Evolutionary conservation across 441 rosid genomes (phyloP).

Genomic region (Capsella rubella): DNA sequence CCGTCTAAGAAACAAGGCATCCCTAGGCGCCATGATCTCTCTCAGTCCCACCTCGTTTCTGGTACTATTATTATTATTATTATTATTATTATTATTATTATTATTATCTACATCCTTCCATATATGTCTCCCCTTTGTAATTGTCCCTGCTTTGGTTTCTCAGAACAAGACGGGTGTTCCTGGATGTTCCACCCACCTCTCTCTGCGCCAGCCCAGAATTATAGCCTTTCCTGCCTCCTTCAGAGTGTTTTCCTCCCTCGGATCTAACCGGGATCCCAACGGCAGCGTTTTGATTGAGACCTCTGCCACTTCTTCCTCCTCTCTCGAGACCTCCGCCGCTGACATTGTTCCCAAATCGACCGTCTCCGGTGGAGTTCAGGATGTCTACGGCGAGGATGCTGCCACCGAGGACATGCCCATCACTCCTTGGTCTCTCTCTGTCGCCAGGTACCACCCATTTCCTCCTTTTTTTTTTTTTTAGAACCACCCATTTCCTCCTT

Average conservation of each 20-base stretch:
- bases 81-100: background rate
- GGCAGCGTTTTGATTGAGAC: constrained; percentile 58
- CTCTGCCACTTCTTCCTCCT: constrained; percentile 39
- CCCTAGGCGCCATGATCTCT: constrained; percentile 40
- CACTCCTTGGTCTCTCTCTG: constrained; percentile 91
- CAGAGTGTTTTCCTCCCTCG: constrained; percentile 51
- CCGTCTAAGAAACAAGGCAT: constrained; percentile 2
- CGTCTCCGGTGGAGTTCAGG: constrained; percentile 66
- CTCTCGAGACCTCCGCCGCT: constrained; percentile 49
- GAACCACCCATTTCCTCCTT: background rate
- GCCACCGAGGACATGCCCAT: constrained; percentile 81
- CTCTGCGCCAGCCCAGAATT: constrained; percentile 50
- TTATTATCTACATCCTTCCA: background rate
- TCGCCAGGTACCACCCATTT: constrained; percentile 66
- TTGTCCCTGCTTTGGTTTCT: constrained; percentile 9
- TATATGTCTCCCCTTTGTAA: background rate
- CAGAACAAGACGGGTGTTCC: constrained; percentile 70
- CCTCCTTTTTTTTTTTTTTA: background rate
- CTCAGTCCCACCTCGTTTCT: constrained; percentile 38
- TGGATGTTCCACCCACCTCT: constrained; percentile 54
- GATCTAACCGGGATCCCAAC: constrained; percentile 56
- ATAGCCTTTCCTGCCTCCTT: constrained; percentile 43
- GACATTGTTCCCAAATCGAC: constrained; percentile 55
- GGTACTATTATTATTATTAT: constrained; percentile 5
- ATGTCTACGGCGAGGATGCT: constrained; percentile 78